Evolutionary conservation across 2,329 filamentous ascomycete species (phyloP), one percentile per base, ranked within the genome.

Genomic region (Cordyceps pruinosa): DNA sequence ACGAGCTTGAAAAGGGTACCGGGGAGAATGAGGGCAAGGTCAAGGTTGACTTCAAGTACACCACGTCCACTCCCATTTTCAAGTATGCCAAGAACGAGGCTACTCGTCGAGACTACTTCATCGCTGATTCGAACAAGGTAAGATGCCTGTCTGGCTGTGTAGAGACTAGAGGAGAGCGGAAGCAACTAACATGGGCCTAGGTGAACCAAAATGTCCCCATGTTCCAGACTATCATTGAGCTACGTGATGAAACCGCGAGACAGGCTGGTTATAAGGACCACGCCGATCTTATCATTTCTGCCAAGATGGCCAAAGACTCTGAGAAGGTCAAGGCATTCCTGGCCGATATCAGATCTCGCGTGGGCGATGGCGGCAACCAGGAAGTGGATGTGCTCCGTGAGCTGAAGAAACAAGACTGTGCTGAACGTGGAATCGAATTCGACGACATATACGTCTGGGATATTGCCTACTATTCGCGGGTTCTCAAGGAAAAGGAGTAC

Each of bases 371-470:
- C 26, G 89, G 88, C 25, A 73, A 78, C 58, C 84, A 86, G 69
- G 89, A 94, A 72, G 83, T 84, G 42, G 76, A 80, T 45, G 84
- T 86, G 65, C 76, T 95, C n/a, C 77, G 87, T 60, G 80, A 83
- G 61, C 76, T 92, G 64, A 94, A 94, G 79, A 84, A 88, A 73
- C 76, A 80, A 56, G 86, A 91, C 62, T 77, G 82, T 55, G 78
- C 83, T 64, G 75, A 79, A 21, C 79, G 84, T 26, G 81, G 81
- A 9, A 64, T 84, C 8, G 72, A 77, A 3, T 79, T 81, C 55
- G 86, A 89, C 63, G 84, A 84, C 63, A 90, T 92, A 70, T 93
- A 89, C 70, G 81, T 92, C 41, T 94, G 90, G 89, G 89, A 94
- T 63, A 81, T 88, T 66, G 79, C 87, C 42, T 94, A 84, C 73